phyloP scores from a whole-genome alignment of 2,329 filamentous ascomycete genomes.

The Sclerotinia glacialis region DNA sequence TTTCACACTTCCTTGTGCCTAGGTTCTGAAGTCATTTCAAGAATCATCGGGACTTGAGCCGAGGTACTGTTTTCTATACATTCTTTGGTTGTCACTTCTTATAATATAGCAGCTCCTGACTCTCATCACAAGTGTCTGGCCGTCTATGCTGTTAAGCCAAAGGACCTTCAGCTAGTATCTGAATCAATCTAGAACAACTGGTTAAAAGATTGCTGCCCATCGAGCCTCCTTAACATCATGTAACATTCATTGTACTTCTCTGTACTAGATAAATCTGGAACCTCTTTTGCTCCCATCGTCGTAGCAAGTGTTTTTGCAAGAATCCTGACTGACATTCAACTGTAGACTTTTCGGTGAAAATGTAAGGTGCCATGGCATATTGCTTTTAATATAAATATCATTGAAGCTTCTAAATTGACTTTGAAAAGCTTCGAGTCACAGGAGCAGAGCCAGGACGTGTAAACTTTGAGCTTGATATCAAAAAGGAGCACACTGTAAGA shows the following conservation, averaged over 20 bases:
- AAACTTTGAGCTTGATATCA: conserved; percentile 72
- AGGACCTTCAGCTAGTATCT: conserved; percentile 1
- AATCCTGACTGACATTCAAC: conserved; percentile 17
- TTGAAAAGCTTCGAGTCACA: conserved; percentile 61
- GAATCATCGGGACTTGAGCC: conserved; percentile 81
- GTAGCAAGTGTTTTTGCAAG: no score
- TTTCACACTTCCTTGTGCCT: conserved; percentile 30
- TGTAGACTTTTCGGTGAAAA: conserved; percentile 40
- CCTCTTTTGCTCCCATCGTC: not conserved
- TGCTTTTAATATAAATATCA: not conserved
- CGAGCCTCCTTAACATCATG: not conserved
- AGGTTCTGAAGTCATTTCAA: conserved; percentile 81
- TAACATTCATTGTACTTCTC: not conserved
- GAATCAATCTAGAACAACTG: not conserved
- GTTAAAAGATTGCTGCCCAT: not conserved
- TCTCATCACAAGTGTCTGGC: not conserved
- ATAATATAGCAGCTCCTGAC: not conserved
- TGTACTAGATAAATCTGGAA: not conserved
- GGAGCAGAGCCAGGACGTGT: conserved; percentile 64
- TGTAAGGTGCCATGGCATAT: conserved; percentile 28
- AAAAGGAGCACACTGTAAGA: conserved; percentile 69
- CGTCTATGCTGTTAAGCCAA: not conserved
- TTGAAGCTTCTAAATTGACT: conserved; percentile 13
- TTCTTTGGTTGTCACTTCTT: not conserved
- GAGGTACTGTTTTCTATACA: conserved; percentile 56